Base-by-base conservation (phyloP, 345 rosid species). In the Psidium guajava region DNA sequence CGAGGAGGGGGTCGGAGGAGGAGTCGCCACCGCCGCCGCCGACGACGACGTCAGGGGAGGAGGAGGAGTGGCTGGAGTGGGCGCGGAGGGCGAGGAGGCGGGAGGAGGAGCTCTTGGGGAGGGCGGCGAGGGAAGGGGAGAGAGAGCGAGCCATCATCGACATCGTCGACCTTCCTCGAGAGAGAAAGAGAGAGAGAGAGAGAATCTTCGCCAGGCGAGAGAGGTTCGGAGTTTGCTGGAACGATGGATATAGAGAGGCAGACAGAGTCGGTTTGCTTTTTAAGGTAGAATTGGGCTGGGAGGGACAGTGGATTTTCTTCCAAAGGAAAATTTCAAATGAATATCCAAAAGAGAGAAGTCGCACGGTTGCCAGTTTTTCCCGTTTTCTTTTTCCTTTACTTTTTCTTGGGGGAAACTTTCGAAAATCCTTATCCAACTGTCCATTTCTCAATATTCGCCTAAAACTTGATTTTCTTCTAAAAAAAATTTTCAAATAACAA, bases 1-100 rank as follows among this genome's bases (percentile, higher is more conserved):
- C 88, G 27, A 93, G 83, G 16, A 93, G 88, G 82, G 98, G 96
- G 88, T 96, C 99, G 56, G 94, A 81, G 81, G 94, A 83, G 56
- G 94, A 81, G 81, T 94, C 82, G 55, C 86, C 86, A 0, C 91
- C 86, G 51, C 85, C 55, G 55, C 86, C 86, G 0, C 91, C 86
- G 51, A 84, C 55, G 14, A 86, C 91, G 84, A 88, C 85, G 83
- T 89, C 91, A 14, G 82, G 88, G 83, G 54, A 12, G 54, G 83
- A 61, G 83, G 86, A 52, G 94, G 87, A 6, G 89, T 91, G 84
- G 88, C 88, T 91, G 54, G 57, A 91, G 91, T 85, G 50, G 87
- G 90, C 40, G 90, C 87, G 11, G 89, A 86, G 42, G 92, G 86
- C 7, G 69, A 27, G 44, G 25, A 81, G 0, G 53, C 47, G 77